phyloP scores from a whole-genome alignment of 768 basidiomycete species.

The Lanmaoa rubissima region DNA sequence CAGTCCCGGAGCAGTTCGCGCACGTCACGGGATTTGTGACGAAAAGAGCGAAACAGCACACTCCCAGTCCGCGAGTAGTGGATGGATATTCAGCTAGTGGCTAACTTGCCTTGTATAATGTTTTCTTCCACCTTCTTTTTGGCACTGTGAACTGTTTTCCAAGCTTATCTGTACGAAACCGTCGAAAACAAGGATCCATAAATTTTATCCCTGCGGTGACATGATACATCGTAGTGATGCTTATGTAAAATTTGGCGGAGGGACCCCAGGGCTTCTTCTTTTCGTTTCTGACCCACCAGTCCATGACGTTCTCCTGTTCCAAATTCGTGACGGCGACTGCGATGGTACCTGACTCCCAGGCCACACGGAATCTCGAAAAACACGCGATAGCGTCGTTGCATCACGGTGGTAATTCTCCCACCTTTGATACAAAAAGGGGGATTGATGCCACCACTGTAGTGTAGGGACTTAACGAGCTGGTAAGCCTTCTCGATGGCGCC shows the following conservation, averaged over 20 bases:
- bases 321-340: conserved; percentile 6
- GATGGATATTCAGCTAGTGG: background rate
- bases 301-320: background rate
- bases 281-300: background rate
- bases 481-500: conserved; percentile 7
- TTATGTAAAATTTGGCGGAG: no score
- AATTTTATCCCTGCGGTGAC: no score
- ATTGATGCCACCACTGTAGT: conserved; percentile 3
- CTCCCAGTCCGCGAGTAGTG: background rate
- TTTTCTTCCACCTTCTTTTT: background rate
- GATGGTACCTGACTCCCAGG: background rate
- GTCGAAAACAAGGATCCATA: no score
- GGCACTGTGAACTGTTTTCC: no score
- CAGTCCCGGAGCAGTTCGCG: background rate
- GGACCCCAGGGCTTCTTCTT: no score
- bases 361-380: conserved; percentile 7
- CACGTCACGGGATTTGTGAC: background rate
- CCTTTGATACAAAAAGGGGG: conserved; percentile 7
- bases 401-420: background rate
- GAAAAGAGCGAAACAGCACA: background rate
- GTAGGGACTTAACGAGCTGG: background rate
- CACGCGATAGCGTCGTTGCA: conserved; percentile 6
- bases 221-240: no score
- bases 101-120: background rate
- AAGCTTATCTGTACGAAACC: no score